A percentile compares a stretch with the other conserved stretches of the same genome.
phyloP scores from a whole-genome alignment of 1,284 basidiomycete species.

The Apiotrichum laibachii region DNA sequence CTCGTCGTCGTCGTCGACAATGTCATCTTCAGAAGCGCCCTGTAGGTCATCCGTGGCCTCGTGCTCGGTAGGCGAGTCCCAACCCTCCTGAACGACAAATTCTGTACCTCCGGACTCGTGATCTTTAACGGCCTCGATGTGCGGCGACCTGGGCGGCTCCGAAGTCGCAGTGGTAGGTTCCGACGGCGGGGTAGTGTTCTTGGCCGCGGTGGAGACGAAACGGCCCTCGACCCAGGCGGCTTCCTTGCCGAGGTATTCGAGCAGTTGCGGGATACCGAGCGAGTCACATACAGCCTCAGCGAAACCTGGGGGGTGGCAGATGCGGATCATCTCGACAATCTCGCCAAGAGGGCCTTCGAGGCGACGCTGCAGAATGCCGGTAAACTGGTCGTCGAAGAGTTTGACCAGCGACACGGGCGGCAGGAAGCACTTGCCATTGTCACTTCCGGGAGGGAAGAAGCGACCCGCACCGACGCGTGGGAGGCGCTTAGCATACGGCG shows the following conservation, averaged over 20 bases:
- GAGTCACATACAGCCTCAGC: not conserved
- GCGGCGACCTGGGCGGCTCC: slow-evolving; percentile 8
- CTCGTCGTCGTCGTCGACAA: slow-evolving; percentile 2
- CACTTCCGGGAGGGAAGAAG: no score
- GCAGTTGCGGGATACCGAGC: not conserved
- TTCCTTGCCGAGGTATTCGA: no score
- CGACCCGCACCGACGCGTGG: not conserved
- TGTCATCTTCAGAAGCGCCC: not conserved
- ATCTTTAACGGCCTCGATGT: slow-evolving; percentile 15
- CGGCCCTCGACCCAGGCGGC: not conserved
- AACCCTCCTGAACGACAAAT: slow-evolving; percentile 15
- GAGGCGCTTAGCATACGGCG: no score
- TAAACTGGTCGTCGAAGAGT: slow-evolving; percentile 13
- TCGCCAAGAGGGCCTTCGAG: slow-evolving; percentile 9
- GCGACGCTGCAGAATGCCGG: not conserved
- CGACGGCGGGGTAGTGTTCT: not conserved
- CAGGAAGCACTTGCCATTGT: slow-evolving; percentile 4
- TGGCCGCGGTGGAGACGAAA: not conserved
- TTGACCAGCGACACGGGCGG: slow-evolving; percentile 12
- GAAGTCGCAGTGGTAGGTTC: slow-evolving; percentile 4
- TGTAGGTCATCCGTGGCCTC: no score
- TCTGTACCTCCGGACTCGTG: not conserved
- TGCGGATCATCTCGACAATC: slow-evolving; percentile 2
- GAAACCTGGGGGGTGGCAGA: not conserved
- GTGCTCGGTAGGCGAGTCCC: slow-evolving; percentile 8